These are phyloP conservation scores for Cyclostephanos invisitatus DNA, from an alignment of 108 stramenopile species.

Conservation along the genomic window DNA sequence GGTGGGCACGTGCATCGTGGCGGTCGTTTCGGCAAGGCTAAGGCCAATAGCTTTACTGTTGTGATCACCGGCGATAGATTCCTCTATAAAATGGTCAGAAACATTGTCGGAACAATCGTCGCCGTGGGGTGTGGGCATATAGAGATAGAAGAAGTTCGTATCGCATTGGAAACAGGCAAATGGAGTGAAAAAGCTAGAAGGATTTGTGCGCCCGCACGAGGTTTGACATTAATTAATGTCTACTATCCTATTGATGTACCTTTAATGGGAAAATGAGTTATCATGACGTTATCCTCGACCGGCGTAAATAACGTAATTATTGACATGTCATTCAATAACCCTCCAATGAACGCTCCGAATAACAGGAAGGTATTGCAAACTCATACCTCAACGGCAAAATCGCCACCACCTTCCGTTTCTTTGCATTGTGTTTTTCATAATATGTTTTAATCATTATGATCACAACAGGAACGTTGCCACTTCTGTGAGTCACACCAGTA, in stretches of 20 bases:
- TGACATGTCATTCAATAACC: too few relatives aligned
- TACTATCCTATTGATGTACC: slow-evolving; percentile 21
- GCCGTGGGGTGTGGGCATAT: slow-evolving; percentile 58
- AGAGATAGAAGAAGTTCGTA: slow-evolving; percentile 46
- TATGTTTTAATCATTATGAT: slow-evolving; percentile 9
- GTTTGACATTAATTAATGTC: slow-evolving; percentile 39
- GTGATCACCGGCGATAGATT: slow-evolving; percentile 75
- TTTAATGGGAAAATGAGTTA: slow-evolving; percentile 31
- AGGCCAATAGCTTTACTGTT: slow-evolving; percentile 37
- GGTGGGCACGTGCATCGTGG: slow-evolving; percentile 15
- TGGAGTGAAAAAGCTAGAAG: slow-evolving; percentile 30
- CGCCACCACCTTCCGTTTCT: too few relatives aligned
- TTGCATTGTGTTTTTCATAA: too few relatives aligned
- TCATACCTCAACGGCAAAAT: too few relatives aligned
- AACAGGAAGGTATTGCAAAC: too few relatives aligned
- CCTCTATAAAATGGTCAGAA: slow-evolving; percentile 82
- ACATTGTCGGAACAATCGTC: slow-evolving; percentile 78
- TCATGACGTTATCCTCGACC: too few relatives aligned
- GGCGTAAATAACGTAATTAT: too few relatives aligned
- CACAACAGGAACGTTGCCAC: neutral
- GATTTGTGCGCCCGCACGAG: slow-evolving; percentile 51
- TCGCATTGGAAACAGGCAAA: slow-evolving; percentile 39
- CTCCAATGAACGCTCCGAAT: too few relatives aligned
- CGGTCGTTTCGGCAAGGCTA: slow-evolving; percentile 20
- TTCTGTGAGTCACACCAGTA: slow-evolving; percentile 20